A percentile compares a stretch with the other conserved stretches of the same genome.
phyloP scores from a whole-genome alignment of 441 rosid genomes.

The Geranium incanum region DNA sequence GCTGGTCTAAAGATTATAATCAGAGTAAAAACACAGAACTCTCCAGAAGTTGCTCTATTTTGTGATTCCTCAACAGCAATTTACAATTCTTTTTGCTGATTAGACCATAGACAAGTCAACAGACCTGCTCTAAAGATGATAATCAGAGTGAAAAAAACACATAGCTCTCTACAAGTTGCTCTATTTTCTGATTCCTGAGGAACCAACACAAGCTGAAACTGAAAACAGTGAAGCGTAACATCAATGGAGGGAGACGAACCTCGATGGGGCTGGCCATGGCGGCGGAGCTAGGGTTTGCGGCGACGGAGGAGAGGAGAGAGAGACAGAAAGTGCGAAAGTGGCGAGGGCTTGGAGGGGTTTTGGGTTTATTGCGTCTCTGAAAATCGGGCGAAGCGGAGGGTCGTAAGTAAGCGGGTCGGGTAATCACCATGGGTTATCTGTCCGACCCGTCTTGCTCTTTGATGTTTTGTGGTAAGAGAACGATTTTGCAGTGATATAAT shows the following conservation, averaged over 20 bases:
- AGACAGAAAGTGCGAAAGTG: neutral
- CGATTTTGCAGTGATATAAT: too few relatives aligned
- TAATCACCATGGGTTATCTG: neutral
- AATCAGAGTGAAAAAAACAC: neutral
- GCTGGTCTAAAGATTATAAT: too few relatives aligned
- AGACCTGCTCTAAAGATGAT: neutral
- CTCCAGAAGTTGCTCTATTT: too few relatives aligned
- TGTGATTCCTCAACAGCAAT: too few relatives aligned
- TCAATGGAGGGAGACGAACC: neutral
- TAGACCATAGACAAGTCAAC: neutral
- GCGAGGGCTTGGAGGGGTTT: neutral
- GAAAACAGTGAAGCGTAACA: neutral
- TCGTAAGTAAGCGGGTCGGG: neutral
- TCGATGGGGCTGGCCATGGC: slow-evolving; percentile 11
- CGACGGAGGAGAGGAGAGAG: slow-evolving; percentile 6
- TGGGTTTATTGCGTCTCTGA: neutral
- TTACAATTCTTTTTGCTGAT: neutral
- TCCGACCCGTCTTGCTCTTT: slow-evolving; percentile 7
- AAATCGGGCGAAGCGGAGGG: slow-evolving; percentile 3
- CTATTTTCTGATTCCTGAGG: neutral
- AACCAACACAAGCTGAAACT: neutral
- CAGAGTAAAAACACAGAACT: too few relatives aligned
- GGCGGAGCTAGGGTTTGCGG: neutral
- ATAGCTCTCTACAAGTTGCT: neutral
- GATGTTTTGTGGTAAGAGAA: too few relatives aligned